Base-by-base conservation (phyloP, 164 flowering plant genomes). In the Dillenia suffruticosa region DNA sequence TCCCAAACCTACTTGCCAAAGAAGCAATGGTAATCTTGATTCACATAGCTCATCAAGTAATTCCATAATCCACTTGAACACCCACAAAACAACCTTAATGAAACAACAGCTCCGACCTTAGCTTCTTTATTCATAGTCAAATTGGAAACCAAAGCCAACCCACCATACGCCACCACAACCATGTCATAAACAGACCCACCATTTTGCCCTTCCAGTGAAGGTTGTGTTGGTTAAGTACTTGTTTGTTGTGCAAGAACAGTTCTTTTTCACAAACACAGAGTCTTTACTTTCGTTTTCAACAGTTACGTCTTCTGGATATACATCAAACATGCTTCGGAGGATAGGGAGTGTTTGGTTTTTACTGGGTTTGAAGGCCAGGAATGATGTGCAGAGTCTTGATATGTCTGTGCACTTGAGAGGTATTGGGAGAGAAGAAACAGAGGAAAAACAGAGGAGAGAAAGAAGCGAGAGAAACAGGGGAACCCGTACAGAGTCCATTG, bases 41-140 rank as follows among this genome's bases (percentile, higher is more conserved):
- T 62, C 74, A 88, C 92, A 74, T 93, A 90, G 63, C 90, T 88
- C 96, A 90, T 75, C 79, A 93, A 61, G 57, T 93, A 93, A 72
- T 93, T 93, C 97, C 96, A 93, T 73, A 93, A 54, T 52, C 94
- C 87, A 72, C 86, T 88, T 2, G 98, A 93, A 70, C 98, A 93
- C 15, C 97, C 97, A 70, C 98, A 93, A 62, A 85, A 58, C 63
- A 93, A 70, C 68, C 70, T 76, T 85, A 93, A 49, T 3, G 82
- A 78, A 10, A 93, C 89, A 22, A 93, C 97, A 1, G 87, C 87
- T 2, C 96, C 97, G 24, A 15, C 54, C 46, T 77, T 76, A 0
- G 90, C 93, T 15, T 32, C 40, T 32, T 7, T 5, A 32, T 8
- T 59, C 67, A 95, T 62, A 0, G 71, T 74, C 43, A 71, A 47